Percentiles rank a stretch among this genome's conserved stretches.
Evolutionary conservation across 176 grass and related monocot genomes (phyloP).

Genomic region (Bromus sterilis): DNA sequence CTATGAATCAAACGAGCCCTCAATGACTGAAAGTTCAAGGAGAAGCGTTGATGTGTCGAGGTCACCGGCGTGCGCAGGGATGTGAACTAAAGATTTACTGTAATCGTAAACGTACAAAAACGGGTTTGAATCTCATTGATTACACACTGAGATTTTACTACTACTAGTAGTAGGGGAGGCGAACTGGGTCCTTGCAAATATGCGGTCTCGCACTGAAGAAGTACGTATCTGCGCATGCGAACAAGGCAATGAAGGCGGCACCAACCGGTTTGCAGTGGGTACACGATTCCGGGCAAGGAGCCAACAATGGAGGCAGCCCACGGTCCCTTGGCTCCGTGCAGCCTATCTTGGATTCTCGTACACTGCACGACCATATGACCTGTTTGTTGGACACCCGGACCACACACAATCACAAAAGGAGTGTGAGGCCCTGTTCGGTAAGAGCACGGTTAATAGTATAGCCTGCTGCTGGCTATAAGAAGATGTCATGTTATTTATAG

Average conservation of each 20-base stretch:
- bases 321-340: not conserved
- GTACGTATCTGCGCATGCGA: not conserved
- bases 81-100: too few relatives aligned
- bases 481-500: too few relatives aligned
- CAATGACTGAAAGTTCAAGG: not conserved
- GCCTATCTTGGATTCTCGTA: constrained; percentile 1
- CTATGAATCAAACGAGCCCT: too few relatives aligned
- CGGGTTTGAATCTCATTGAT: not conserved
- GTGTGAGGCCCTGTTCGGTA: too few relatives aligned
- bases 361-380: not conserved
- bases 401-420: not conserved
- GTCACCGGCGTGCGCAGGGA: not conserved
- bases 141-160: too few relatives aligned
- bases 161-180: too few relatives aligned
- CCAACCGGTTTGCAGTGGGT: not conserved
- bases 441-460: too few relatives aligned
- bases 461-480: too few relatives aligned
- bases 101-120: not conserved
- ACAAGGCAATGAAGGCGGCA: constrained; percentile 9
- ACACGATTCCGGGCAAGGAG: not conserved
- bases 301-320: not conserved
- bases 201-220: not conserved
- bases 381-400: not conserved
- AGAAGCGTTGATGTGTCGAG: not conserved
- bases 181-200: not conserved